These are phyloP conservation scores for Lepidium campestre DNA, from an alignment of 441 rosid species.

Conservation along the genomic window DNA sequence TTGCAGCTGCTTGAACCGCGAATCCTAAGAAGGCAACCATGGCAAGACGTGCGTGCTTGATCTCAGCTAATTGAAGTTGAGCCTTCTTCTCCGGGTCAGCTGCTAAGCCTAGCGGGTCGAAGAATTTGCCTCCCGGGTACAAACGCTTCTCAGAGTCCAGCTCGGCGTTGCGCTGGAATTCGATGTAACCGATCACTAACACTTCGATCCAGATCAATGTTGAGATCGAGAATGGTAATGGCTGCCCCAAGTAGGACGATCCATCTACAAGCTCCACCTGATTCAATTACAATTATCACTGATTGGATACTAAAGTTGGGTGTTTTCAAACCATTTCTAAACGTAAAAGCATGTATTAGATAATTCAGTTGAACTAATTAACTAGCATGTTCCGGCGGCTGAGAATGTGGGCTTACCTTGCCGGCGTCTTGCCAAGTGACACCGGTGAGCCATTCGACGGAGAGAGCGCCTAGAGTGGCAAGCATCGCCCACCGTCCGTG, in stretches of 20 bases:
- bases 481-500: slow-evolving; percentile 90
- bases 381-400: neutral
- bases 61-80: slow-evolving; percentile 73
- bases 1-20: slow-evolving; percentile 71
- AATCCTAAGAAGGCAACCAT: slow-evolving; percentile 79
- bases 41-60: slow-evolving; percentile 86
- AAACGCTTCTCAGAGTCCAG: slow-evolving; percentile 76
- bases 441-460: slow-evolving; percentile 82
- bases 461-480: slow-evolving; percentile 74
- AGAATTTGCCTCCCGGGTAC: slow-evolving; percentile 66
- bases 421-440: slow-evolving; percentile 90
- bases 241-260: slow-evolving; percentile 75
- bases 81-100: slow-evolving; percentile 75
- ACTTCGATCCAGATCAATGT: slow-evolving; percentile 74
- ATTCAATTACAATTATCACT: neutral
- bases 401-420: slow-evolving; percentile 41
- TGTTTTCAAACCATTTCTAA: no score
- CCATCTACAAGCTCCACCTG: slow-evolving; percentile 82
- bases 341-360: neutral
- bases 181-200: slow-evolving; percentile 70
- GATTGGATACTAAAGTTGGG: no score
- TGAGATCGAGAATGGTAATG: slow-evolving; percentile 67
- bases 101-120: slow-evolving; percentile 71
- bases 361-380: neutral
- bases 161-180: slow-evolving; percentile 81